Evolutionary conservation across 2,329 filamentous ascomycete species (phyloP).

Genomic region (Purpureocillium lavendulum): DNA sequence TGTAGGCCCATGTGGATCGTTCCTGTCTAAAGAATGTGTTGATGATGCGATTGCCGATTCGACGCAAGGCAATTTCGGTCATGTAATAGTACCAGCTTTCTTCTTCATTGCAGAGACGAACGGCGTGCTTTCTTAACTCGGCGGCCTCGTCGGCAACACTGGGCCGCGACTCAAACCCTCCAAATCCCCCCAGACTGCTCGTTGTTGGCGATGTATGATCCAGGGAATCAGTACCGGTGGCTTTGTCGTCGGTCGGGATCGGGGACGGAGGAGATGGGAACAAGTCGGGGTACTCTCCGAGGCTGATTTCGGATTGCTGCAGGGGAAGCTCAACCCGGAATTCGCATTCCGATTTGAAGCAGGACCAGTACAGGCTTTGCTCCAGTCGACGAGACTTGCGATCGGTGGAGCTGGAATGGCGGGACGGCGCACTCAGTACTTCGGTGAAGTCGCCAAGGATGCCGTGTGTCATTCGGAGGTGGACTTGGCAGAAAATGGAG

Average conservation of each 20-base stretch:
- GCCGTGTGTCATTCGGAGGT: constrained; percentile 16
- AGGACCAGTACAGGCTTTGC: constrained; percentile 33
- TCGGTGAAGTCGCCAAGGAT: constrained; percentile 7
- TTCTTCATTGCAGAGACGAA: constrained; percentile 14
- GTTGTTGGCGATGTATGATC: too few species aligned
- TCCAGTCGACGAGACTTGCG: constrained; percentile 20
- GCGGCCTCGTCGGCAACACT: constrained; percentile 5
- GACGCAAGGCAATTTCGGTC: constrained; percentile 30
- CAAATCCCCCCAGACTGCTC: too few species aligned
- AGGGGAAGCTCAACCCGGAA: constrained; percentile 28
- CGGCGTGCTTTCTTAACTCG: constrained; percentile 10
- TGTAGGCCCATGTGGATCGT: constrained; percentile 9
- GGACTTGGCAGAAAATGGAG: constrained; percentile 23
- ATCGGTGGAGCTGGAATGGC: constrained; percentile 1
- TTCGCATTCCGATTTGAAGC: constrained; percentile 33
- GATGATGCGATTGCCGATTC: constrained; percentile 31
- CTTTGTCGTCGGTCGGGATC: constrained; percentile 1
- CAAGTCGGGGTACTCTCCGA: constrained; percentile 22
- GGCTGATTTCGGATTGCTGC: constrained; percentile 24
- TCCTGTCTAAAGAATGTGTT: constrained; percentile 16
- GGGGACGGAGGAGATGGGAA: constrained; percentile 17
- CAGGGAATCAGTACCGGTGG: constrained; percentile 8
- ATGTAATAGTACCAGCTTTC: constrained; percentile 35
- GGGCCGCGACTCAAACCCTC: background rate
- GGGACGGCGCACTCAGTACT: constrained; percentile 2